Percentiles rank a stretch among this genome's conserved stretches.
Conservation (phyloP, 2,329 filamentous ascomycete species). For the Aureobasidium sp. region DNA sequence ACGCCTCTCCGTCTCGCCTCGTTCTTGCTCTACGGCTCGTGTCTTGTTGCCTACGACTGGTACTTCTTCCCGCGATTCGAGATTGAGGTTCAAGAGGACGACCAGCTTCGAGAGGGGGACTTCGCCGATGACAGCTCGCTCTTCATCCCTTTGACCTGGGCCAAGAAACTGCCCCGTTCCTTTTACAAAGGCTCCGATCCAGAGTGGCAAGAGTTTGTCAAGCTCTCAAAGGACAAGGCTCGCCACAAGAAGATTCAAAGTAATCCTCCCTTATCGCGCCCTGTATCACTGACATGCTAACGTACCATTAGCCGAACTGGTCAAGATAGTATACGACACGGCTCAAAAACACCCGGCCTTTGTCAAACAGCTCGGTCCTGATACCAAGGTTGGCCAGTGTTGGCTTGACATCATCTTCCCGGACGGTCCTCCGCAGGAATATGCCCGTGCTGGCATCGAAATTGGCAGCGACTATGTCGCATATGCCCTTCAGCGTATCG, state of each 20-base stretch:
- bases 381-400: slow-evolving; percentile 31
- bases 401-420: slow-evolving; percentile 44
- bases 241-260: slow-evolving; percentile 32
- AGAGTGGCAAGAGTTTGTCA: slow-evolving; percentile 44
- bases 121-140: slow-evolving; percentile 29
- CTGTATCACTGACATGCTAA: not conserved
- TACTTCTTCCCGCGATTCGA: slow-evolving; percentile 21
- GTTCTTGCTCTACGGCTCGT: slow-evolving; percentile 19
- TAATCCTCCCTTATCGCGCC: slow-evolving; percentile 14
- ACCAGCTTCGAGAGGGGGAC: slow-evolving; percentile 16
- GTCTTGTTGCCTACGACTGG: slow-evolving; percentile 16
- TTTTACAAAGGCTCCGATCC: slow-evolving; percentile 45
- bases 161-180: slow-evolving; percentile 31
- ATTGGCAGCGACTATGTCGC: slow-evolving; percentile 31
- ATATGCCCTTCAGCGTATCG: slow-evolving; percentile 33
- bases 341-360: slow-evolving; percentile 25
- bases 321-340: slow-evolving; percentile 26
- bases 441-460: slow-evolving; percentile 37
- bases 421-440: slow-evolving; percentile 40
- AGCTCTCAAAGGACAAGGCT: slow-evolving; percentile 34
- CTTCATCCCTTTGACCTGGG: slow-evolving; percentile 42
- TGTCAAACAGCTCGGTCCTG: slow-evolving; percentile 28
- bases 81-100: slow-evolving; percentile 21
- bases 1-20: slow-evolving; percentile 22
- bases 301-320: slow-evolving; percentile 26